Percentiles rank a stretch among this genome's conserved stretches.
These are phyloP conservation scores for Metarhizium brunneum DNA, from an alignment of 2,329 filamentous ascomycete genomes.

Conservation along the genomic window DNA sequence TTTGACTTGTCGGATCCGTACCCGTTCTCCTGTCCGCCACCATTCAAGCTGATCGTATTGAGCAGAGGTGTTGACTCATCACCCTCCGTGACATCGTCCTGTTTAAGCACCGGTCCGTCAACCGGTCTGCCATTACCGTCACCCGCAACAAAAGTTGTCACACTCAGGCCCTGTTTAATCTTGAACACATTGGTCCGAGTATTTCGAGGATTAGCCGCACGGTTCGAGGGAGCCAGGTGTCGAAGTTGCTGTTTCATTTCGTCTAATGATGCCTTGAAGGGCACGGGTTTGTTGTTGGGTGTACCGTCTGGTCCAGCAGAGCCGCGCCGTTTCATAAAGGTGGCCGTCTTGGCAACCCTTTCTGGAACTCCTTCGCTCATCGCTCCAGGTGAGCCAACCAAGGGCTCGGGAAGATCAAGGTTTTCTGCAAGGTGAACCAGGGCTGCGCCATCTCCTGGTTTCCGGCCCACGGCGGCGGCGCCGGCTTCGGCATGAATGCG, in stretches of 20 bases:
- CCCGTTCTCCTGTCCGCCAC: conserved; percentile 5
- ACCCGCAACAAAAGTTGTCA: conserved; percentile 8
- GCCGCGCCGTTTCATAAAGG: conserved; percentile 49
- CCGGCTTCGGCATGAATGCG: conserved; percentile 30
- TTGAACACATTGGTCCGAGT: conserved; percentile 56
- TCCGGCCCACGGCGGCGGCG: conserved; percentile 22
- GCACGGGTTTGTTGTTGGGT: conserved; percentile 32
- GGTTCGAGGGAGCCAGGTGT: conserved; percentile 54
- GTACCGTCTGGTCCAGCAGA: conserved; percentile 47
- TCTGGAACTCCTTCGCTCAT: conserved; percentile 31
- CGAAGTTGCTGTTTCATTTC: conserved; percentile 57
- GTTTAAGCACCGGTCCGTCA: conserved; percentile 3
- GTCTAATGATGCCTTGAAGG: conserved; percentile 50
- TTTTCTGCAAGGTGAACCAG: conserved; percentile 33
- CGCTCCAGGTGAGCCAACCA: conserved; percentile 25
- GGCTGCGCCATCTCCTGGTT: conserved; percentile 18
- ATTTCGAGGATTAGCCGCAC: conserved; percentile 51
- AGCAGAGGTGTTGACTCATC: conserved; percentile 11
- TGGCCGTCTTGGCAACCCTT: conserved; percentile 41
- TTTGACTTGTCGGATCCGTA: conserved; percentile 9
- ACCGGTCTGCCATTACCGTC: conserved; percentile 3
- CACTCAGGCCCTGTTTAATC: conserved; percentile 42
- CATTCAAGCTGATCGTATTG: conserved; percentile 1
- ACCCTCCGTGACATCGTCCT: not conserved
- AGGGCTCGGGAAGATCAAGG: conserved; percentile 21